Conservation (phyloP, 805 yeast species). For the Wickerhamia fluorescens region DNA sequence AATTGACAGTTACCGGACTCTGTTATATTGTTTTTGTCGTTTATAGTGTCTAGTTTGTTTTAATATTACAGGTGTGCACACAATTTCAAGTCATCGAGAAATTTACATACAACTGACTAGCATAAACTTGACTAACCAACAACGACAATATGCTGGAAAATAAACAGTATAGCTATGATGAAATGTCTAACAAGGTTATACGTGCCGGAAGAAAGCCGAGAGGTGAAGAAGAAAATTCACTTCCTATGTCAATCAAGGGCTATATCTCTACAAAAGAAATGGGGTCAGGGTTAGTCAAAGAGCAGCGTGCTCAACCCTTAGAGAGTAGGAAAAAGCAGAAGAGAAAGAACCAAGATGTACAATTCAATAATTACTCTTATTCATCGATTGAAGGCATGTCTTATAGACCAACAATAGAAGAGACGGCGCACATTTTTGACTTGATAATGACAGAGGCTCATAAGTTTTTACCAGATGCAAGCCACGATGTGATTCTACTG, state of each 20-base stretch:
- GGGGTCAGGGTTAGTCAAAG: no score
- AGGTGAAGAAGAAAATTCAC: conserved; percentile 43
- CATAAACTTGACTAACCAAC: no score
- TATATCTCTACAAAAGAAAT: conserved; percentile 60
- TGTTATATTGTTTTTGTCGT: no score
- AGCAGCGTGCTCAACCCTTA: conserved; percentile 18
- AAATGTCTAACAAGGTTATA: conserved; percentile 73
- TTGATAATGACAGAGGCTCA: conserved; percentile 53
- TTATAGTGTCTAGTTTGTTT: no score
- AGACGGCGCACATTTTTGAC: conserved; percentile 46
- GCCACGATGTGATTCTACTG: conserved; percentile 63
- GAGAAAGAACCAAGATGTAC: conserved; percentile 6
- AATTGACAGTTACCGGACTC: no score
- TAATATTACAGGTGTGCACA: no score
- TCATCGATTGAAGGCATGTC: conserved; percentile 36
- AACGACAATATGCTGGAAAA: no score
- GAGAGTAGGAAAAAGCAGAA: conserved; percentile 6
- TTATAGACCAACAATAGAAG: conserved; percentile 58
- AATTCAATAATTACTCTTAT: conserved; percentile 7
- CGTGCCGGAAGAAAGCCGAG: conserved; percentile 26
- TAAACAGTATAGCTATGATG: conserved; percentile 52
- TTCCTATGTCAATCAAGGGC: conserved; percentile 70
- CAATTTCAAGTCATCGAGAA: no score
- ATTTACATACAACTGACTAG: no score
- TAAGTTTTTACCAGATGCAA: conserved; percentile 60